A percentile compares a stretch with the other conserved stretches of the same genome.
phyloP scores from a whole-genome alignment of 805 yeast genomes.

The Myxozyma lipomycoides region DNA sequence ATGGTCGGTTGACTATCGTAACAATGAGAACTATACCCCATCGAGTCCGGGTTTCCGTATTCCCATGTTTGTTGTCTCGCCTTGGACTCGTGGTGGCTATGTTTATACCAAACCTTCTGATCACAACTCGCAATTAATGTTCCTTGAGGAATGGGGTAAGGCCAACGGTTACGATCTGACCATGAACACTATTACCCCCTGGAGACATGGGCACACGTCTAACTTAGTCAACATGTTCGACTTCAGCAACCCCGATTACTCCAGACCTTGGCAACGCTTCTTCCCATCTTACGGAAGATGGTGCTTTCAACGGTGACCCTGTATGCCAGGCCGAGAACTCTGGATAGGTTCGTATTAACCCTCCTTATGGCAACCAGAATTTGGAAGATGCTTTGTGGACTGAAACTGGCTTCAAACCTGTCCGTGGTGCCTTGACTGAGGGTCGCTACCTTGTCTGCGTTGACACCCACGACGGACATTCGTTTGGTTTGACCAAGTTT shows the following conservation, averaged over 20 bases:
- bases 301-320: slow-evolving; percentile 8
- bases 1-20: slow-evolving; percentile 29
- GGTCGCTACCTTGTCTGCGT: slow-evolving; percentile 30
- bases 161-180: slow-evolving; percentile 22
- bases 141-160: slow-evolving; percentile 30
- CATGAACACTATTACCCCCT: slow-evolving; percentile 22
- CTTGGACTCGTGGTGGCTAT: slow-evolving; percentile 32
- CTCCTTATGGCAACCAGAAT: slow-evolving; percentile 31
- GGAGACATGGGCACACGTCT: slow-evolving; percentile 32
- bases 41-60: slow-evolving; percentile 32
- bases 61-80: slow-evolving; percentile 29
- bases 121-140: slow-evolving; percentile 32
- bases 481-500: not conserved
- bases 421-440: slow-evolving; percentile 32
- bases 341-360: slow-evolving; percentile 18
- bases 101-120: slow-evolving; percentile 32
- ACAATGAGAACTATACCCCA: slow-evolving; percentile 17
- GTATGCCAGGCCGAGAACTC: slow-evolving; percentile 13
- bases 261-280: slow-evolving; percentile 10
- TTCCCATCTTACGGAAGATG: slow-evolving; percentile 10
- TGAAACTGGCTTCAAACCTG: slow-evolving; percentile 29
- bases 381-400: slow-evolving; percentile 20
- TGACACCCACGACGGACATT: not conserved
- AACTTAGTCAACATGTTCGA: slow-evolving; percentile 29
- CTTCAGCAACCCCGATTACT: slow-evolving; percentile 16